Evolutionary conservation across 331 rosid species (phyloP), one percentile per base, ranked within the genome.

Genomic region (Quercus tomentella): DNA sequence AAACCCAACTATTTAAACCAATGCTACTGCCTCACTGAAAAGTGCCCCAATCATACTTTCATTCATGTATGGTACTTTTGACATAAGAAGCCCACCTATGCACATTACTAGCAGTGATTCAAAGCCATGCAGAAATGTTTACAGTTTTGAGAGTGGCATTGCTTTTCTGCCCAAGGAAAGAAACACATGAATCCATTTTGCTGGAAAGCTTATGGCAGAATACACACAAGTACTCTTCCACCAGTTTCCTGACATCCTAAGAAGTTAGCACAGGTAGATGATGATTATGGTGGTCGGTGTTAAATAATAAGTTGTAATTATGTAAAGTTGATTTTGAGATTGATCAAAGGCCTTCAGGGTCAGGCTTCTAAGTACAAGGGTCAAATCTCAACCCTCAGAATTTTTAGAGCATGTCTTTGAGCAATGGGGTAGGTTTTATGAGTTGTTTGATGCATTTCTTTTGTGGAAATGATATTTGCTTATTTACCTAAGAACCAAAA

Each of bases 161-260:
- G 63, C 81, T 83, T 80, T 6, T 92, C 86, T 22, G 76, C 92
- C 26, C 58, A 70, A 26, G 86, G 73, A 33, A 74, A 37, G 4
- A 17, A 26, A 5, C 51, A 73, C 30, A 30, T 56, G 37, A 74
- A 80, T 17, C 86, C 88, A 22, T 83, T 84, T 83, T 84, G 87
- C 82, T 91, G 88, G 90, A 87, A 85, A 72, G 90, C 89, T 56
- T 87, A 81, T 79, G 90, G 90, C 80, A 84, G 75, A 58, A 26
- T 81, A 75, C 73, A 70, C 23, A 82, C 81, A 15, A 74, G 56
- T 9, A 82, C 82, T 16, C 41, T 74, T 68, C 90, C 90, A 21
- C 86, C 86, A 2, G 76, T 75, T 37, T 25, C 45, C 12, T 87
- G 93, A 35, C 9, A 35, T 6, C 41, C 9, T 0, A 6, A 35